Base-by-base conservation (phyloP, 2,329 filamentous ascomycete genomes). In the Huntiella decipiens region DNA sequence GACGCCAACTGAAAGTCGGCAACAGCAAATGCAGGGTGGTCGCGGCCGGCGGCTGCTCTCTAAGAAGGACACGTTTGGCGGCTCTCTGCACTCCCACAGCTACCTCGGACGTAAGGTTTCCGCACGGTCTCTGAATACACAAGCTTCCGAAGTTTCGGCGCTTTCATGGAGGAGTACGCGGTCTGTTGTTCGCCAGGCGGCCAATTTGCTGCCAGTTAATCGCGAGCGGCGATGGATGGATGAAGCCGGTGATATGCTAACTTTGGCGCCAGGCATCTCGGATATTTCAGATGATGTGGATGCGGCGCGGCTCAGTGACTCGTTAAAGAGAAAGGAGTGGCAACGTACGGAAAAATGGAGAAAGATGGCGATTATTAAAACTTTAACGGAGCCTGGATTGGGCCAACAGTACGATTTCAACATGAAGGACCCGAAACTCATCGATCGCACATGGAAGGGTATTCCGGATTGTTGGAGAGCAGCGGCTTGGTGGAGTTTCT, bases 401-500 rank as follows among this genome's bases (percentile, higher is more conserved):
- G 74, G 74, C 42, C 76, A 74, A 62, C 63, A 74, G 51, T 77
- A 75, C 55, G 81, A 86, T 46, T 96, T 96, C 57, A 86, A 95
- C 60, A 72, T 74, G 34, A 76, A 71, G 52, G 82, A 81, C 58
- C 70, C 82, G n/a, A 87, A 95, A 60, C 67, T 98, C 38, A 78
- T 94, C 49, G 81, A 87, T 53, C 75, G 91, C 47, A 92, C 86
- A 1, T 98, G 91, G 91, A 98, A 98, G 59, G 91, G 91, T 28
- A 94, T 98, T 52, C 91, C 91, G 0, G 91, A 98, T 61, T 77
- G 85, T 51, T 98, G 91, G 91, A 80, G 91, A 44, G 75, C 81
- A 31, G 81, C 84, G 1, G 91, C 88, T 2, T 98, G 91, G 91
- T 88, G 88, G 63, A 85, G 86, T 3, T 98, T 98, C 58, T 71